A percentile compares a stretch with the other conserved stretches of the same genome.
These are phyloP conservation scores for Fusarium sp. DNA, from an alignment of 2,329 filamentous ascomycete species.

Conservation along the genomic window DNA sequence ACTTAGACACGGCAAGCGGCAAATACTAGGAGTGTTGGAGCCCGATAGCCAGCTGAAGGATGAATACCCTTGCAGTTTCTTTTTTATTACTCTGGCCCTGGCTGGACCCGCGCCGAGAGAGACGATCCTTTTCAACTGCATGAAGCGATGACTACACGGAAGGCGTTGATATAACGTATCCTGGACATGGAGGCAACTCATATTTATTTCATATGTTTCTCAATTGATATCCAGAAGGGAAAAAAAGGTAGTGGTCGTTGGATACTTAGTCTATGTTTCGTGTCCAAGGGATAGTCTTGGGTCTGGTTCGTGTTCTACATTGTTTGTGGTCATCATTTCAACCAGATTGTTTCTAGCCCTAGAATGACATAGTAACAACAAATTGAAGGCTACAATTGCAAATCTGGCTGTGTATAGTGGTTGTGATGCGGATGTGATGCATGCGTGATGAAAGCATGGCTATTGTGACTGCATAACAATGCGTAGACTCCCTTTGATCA, in stretches of 20 bases:
- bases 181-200: conserved; percentile 34
- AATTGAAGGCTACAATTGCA: conserved; percentile 13
- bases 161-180: conserved; percentile 23
- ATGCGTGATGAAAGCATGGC: background rate
- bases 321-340: conserved; percentile 37
- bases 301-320: conserved; percentile 16
- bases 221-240: conserved; percentile 7
- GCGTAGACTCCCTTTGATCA: background rate
- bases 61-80: conserved; percentile 23
- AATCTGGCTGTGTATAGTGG: background rate
- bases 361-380: conserved; percentile 33
- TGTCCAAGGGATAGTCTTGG: background rate
- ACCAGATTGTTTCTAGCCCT: conserved; percentile 33
- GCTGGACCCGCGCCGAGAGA: conserved; percentile 43
- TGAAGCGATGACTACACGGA: conserved; percentile 25
- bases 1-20: conserved; percentile 44
- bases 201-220: conserved; percentile 28
- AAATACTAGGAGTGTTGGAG: conserved; percentile 40
- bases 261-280: conserved; percentile 3
- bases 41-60: conserved; percentile 21
- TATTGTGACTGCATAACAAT: background rate
- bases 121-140: conserved; percentile 37
- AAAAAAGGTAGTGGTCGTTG: background rate
- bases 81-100: conserved; percentile 38
- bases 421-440: background rate